These are phyloP conservation scores for Eucalyptus urophylla DNA, from an alignment of 345 rosid species.

Conservation along the genomic window DNA sequence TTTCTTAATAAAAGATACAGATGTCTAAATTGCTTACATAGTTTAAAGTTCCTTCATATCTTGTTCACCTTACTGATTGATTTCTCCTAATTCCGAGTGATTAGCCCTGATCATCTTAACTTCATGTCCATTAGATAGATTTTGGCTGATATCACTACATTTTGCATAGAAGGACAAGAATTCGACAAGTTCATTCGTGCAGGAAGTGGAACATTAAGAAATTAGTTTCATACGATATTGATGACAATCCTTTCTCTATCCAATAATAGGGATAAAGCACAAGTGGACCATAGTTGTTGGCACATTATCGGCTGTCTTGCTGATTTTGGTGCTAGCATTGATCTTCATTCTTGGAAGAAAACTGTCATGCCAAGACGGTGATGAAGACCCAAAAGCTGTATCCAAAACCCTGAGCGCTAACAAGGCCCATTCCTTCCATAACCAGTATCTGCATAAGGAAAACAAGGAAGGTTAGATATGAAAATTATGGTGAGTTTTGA, in stretches of 20 bases:
- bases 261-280: not conserved
- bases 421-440: constrained; percentile 13
- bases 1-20: not conserved
- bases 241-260: not conserved
- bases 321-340: constrained; percentile 5
- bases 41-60: not conserved
- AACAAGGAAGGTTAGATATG: constrained; percentile 29
- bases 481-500: not conserved
- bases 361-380: not conserved
- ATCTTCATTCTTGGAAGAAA: constrained; percentile 9
- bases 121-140: not conserved
- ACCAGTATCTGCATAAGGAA: constrained; percentile 5
- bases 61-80: not conserved
- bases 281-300: constrained; percentile 18
- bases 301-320: constrained; percentile 11
- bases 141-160: not conserved
- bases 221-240: not conserved
- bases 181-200: not conserved
- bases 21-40: not conserved
- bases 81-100: not conserved
- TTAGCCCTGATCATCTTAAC: not conserved
- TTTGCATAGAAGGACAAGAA: not conserved
- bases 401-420: constrained; percentile 17
- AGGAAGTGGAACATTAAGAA: not conserved
- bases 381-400: constrained; percentile 9